Percentiles rank a stretch among this genome's conserved stretches.
These are phyloP conservation scores for Rosa hybrid DNA, from an alignment of 331 rosid genomes.

Conservation along the genomic window DNA sequence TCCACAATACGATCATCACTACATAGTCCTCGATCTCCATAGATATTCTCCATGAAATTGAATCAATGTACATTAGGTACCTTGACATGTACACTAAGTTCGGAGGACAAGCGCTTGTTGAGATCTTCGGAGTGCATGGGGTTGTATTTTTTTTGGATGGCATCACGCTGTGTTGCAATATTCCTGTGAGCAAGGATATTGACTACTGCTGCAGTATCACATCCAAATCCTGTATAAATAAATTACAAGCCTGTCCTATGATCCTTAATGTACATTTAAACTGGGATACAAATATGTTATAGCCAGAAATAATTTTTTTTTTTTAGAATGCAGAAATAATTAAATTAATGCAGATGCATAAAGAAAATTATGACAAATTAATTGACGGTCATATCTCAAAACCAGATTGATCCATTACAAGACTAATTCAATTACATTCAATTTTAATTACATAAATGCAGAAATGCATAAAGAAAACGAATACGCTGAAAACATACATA, in stretches of 20 bases:
- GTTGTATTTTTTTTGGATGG: conserved; percentile 68
- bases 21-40: no score
- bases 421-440: no score
- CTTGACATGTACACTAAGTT: conserved; percentile 60
- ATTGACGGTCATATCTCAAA: no score
- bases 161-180: conserved; percentile 48
- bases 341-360: no score
- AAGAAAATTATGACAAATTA: no score
- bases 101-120: conserved; percentile 52
- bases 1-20: neutral
- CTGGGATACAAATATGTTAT: no score
- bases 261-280: no score
- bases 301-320: no score
- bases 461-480: neutral
- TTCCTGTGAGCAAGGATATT: conserved; percentile 67
- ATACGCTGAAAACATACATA: neutral
- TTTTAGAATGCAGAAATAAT: no score
- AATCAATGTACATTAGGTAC: conserved; percentile 20
- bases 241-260: neutral
- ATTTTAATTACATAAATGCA: no score
- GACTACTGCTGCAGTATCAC: conserved; percentile 52
- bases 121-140: conserved; percentile 51
- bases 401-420: no score
- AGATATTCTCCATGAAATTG: no score
- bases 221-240: conserved; percentile 54